phyloP scores from a whole-genome alignment of 192 early-diverging fungal species.

The Podila epigama region DNA sequence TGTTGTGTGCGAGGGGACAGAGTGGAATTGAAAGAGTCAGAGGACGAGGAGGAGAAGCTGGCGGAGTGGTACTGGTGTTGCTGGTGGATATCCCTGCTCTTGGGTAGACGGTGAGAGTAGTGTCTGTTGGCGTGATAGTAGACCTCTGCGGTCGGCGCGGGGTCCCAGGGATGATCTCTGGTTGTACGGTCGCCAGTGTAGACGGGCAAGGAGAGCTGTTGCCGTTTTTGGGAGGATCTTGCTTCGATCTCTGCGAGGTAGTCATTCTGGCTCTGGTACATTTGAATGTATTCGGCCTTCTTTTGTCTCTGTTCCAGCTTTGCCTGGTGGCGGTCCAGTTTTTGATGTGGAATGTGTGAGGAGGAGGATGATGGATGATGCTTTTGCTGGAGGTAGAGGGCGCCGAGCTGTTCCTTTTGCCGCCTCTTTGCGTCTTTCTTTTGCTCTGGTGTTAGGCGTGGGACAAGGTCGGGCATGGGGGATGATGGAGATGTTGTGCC shows the following conservation, averaged over 20 bases:
- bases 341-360: no score
- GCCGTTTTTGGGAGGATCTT: constrained; percentile 16
- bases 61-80: not conserved
- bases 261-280: constrained; percentile 28
- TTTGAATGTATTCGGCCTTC: constrained; percentile 28
- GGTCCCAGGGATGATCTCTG: not conserved
- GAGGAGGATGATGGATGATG: no score
- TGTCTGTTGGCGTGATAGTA: constrained; percentile 27
- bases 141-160: constrained; percentile 14
- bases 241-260: constrained; percentile 14
- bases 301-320: constrained; percentile 37
- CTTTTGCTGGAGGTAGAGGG: constrained; percentile 4
- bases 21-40: constrained; percentile 5
- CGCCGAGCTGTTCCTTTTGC: constrained; percentile 1
- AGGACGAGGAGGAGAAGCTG: constrained; percentile 18
- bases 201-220: constrained; percentile 31
- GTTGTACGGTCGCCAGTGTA: not conserved
- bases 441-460: not conserved
- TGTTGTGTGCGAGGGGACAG: constrained; percentile 2
- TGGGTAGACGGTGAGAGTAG: constrained; percentile 7
- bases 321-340: constrained; percentile 9
- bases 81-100: not conserved
- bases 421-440: constrained; percentile 2
- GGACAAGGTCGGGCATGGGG: not conserved
- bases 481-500: constrained; percentile 18